Evolutionary conservation across 1,284 basidiomycete species (phyloP), one percentile per base, ranked within the genome.

Genomic region (Ustilago cynodontis): DNA sequence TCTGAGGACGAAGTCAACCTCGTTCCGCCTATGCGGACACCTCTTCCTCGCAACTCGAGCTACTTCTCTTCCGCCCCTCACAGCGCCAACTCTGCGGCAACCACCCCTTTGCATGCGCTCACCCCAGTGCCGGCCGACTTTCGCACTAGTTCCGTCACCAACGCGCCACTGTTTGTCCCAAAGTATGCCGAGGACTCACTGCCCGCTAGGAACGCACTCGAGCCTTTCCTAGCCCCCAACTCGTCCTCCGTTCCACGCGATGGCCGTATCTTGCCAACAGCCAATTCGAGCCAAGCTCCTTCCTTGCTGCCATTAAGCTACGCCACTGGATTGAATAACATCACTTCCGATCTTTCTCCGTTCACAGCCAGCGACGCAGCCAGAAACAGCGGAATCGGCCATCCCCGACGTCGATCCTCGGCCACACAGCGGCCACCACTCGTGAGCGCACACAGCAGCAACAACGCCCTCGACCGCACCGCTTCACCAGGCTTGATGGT

Each of bases 101-200:
- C 31, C 13, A 63, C 64, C 2, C 59, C 66, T 7, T 29, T 69
- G 45, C 63, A 69, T 54, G 49, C 72, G 9, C 68, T 75, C 31
- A 75, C 72, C 0, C 72, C 72, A 10, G 68, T 75, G 8, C 72
- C 72, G 2, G 64, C 55, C 29, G 64, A 72, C 41, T 75, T 75
- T 11, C 56, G 72, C 4, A 82, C 79, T 10, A 81, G 77, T 50
- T 63, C 79, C 8, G 65, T 81, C 47, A 81, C 80, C 16, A 79
- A 82, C 54, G 80, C 80, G 16, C 80, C 80, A 3, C 47, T 82
- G 18, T 64, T 79, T 18, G 80, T 79, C 3, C 57, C 80, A n/a
- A 79, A 81, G 41, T 66, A 65, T 45, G 64, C 58, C 3, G 74
- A 69, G 8, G 69, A 73, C 16, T 13, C 28, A 45, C 60, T 50